Evolutionary conservation across 805 yeast genomes (phyloP).

Genomic region (Candida argentea): DNA sequence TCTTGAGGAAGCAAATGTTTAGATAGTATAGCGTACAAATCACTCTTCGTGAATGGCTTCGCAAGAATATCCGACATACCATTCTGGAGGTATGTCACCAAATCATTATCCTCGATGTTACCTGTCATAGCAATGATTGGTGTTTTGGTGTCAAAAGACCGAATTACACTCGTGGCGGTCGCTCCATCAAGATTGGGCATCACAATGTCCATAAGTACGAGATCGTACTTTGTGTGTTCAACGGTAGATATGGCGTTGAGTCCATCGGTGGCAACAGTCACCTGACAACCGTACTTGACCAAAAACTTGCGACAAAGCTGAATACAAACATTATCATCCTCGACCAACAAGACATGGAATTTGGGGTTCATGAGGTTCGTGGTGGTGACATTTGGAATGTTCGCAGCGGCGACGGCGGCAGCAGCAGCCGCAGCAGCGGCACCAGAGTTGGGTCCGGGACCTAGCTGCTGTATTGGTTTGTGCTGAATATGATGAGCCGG

Average conservation of each 20-base stretch:
- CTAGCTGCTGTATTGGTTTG: background rate
- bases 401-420: conserved; percentile 3
- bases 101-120: conserved; percentile 71
- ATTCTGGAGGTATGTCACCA: conserved; percentile 69
- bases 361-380: conserved; percentile 28
- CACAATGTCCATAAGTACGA: conserved; percentile 79
- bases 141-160: conserved; percentile 73
- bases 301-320: conserved; percentile 76
- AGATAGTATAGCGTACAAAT: conserved; percentile 65
- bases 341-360: conserved; percentile 67
- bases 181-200: conserved; percentile 88
- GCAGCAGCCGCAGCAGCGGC: conserved; percentile 3
- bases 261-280: conserved; percentile 90
- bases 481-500: conserved; percentile 1
- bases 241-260: conserved; percentile 73
- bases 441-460: conserved; percentile 1
- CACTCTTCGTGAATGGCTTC: conserved; percentile 87
- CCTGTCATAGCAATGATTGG: conserved; percentile 96
- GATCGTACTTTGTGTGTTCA: conserved; percentile 57
- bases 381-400: conserved; percentile 4
- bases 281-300: conserved; percentile 82
- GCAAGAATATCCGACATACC: conserved; percentile 92
- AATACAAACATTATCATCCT: conserved; percentile 75
- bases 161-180: conserved; percentile 80
- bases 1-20: conserved; percentile 50